phyloP scores from a whole-genome alignment of 225 moss, liverwort and hornwort species.

The Pseudoscleropodium purum region DNA sequence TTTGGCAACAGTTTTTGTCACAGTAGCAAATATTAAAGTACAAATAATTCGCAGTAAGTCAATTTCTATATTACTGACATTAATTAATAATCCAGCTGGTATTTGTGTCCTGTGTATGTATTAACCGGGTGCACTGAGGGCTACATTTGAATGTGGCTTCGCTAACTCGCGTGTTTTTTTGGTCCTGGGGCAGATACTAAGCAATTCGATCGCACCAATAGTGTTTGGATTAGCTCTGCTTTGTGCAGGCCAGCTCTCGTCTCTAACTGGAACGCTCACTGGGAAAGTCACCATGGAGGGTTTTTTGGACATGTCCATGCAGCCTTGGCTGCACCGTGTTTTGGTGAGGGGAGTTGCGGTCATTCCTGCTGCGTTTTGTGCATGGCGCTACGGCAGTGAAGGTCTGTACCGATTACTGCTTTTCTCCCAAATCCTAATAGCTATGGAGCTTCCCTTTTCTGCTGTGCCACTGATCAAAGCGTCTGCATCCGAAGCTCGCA shows the following conservation, averaged over 20 bases:
- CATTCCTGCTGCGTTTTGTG: conserved; percentile 54
- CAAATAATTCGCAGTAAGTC: neutral
- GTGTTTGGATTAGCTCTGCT: conserved; percentile 67
- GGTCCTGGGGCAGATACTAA: conserved; percentile 49
- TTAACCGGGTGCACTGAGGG: neutral
- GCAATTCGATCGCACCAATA: conserved; percentile 53
- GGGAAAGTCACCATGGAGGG: conserved; percentile 69
- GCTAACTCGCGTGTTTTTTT: neutral
- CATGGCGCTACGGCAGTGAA: conserved; percentile 67
- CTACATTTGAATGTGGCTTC: neutral
- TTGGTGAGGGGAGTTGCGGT: conserved; percentile 56
- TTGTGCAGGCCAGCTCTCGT: conserved; percentile 70
- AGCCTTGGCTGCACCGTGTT: conserved; percentile 67
- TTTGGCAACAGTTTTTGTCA: neutral
- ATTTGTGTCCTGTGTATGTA: neutral
- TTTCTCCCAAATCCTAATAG: conserved; percentile 65
- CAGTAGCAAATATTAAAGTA: neutral
- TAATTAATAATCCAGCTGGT: neutral
- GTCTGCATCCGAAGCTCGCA: conserved; percentile 67
- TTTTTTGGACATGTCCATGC: conserved; percentile 49
- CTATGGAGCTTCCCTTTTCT: conserved; percentile 75
- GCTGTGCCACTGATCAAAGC: conserved; percentile 79
- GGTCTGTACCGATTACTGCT: conserved; percentile 66
- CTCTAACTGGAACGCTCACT: conserved; percentile 57
- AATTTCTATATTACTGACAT: neutral